Conservation (phyloP, 1,139 yeast genomes). For the Yamadazyma oceani region DNA sequence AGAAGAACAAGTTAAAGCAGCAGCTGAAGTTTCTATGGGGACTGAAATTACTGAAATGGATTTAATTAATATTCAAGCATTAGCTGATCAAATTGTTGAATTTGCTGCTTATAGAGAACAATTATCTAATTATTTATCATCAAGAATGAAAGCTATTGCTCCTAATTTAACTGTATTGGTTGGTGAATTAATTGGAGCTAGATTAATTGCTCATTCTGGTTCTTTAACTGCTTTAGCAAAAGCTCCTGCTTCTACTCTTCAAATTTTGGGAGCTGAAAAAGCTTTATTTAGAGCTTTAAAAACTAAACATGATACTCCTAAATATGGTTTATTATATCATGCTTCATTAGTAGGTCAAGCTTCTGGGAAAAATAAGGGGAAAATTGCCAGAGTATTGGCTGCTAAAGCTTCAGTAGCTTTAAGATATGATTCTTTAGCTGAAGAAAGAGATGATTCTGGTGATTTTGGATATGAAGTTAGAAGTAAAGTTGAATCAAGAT, state of each 20-base stretch:
- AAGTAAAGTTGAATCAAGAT: constrained; percentile 90
- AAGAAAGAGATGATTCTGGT: constrained; percentile 94
- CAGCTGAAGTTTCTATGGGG: constrained; percentile 98
- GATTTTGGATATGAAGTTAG: constrained; percentile 91
- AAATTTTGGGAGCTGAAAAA: constrained; percentile 98
- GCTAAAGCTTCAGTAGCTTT: constrained; percentile 97
- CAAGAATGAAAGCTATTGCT: constrained; percentile 97
- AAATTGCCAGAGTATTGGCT: constrained; percentile 97
- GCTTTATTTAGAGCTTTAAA: constrained; percentile 97
- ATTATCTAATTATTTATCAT: constrained; percentile 82
- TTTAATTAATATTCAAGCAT: constrained; percentile 83
- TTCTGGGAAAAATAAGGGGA: constrained; percentile 95
- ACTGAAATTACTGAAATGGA: constrained; percentile 95
- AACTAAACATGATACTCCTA: constrained; percentile 98
- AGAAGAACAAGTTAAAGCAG: constrained; percentile 77
- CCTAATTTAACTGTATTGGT: constrained; percentile 95
- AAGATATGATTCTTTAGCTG: constrained; percentile 95
- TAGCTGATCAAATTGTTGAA: constrained; percentile 93
- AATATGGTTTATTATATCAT: constrained; percentile 96
- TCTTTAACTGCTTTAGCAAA: constrained; percentile 93
- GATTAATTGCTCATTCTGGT: constrained; percentile 97
- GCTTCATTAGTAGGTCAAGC: constrained; percentile 97
- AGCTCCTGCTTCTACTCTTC: constrained; percentile 98
- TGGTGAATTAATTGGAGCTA: constrained; percentile 98
- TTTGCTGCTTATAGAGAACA: constrained; percentile 91